phyloP scores from a whole-genome alignment of 805 yeast species.

The Schizosaccharomyces pombe region DNA sequence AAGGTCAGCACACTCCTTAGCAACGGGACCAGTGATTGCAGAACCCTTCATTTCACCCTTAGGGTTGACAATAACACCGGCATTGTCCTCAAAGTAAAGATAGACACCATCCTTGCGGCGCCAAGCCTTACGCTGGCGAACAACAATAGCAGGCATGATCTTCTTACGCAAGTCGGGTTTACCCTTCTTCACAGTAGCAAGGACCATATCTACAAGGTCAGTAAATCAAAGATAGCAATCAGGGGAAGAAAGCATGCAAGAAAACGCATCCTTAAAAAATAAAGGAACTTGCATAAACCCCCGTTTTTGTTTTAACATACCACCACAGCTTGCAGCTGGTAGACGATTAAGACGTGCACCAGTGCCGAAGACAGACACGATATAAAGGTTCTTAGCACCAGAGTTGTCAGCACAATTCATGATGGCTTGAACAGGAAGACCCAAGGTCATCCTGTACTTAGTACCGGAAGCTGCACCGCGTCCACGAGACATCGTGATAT shows the following conservation, averaged over 20 bases:
- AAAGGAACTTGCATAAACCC: background rate
- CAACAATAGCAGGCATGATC: slow-evolving; percentile 99
- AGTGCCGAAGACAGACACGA: slow-evolving; percentile 94
- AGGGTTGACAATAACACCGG: slow-evolving; percentile 99
- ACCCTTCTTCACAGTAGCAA: slow-evolving; percentile 98
- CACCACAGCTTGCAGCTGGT: slow-evolving; percentile 99
- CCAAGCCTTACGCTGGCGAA: slow-evolving; percentile 99
- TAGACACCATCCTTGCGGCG: slow-evolving; percentile 99
- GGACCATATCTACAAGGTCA: slow-evolving; percentile 15
- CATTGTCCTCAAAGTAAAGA: slow-evolving; percentile 99
- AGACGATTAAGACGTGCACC: slow-evolving; percentile 99
- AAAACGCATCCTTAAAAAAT: background rate
- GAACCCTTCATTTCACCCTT: slow-evolving; percentile 99
- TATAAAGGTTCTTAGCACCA: slow-evolving; percentile 98
- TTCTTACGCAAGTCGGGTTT: slow-evolving; percentile 99
- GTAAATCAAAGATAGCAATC: background rate
- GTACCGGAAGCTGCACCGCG: slow-evolving; percentile 82
- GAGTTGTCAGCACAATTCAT: slow-evolving; percentile 99
- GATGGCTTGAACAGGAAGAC: slow-evolving; percentile 98
- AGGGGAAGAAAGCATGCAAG: background rate
- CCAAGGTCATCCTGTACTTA: slow-evolving; percentile 98
- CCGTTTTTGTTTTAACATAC: slow-evolving; percentile 28
- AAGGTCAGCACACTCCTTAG: slow-evolving; percentile 99
- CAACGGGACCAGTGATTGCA: slow-evolving; percentile 99
- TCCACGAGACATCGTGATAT: slow-evolving; percentile 4